Percentiles rank a stretch among this genome's conserved stretches.
Evolutionary conservation across 495 filamentous ascomycete genomes (phyloP).

Genomic region (Corynascus novoguineensis): DNA sequence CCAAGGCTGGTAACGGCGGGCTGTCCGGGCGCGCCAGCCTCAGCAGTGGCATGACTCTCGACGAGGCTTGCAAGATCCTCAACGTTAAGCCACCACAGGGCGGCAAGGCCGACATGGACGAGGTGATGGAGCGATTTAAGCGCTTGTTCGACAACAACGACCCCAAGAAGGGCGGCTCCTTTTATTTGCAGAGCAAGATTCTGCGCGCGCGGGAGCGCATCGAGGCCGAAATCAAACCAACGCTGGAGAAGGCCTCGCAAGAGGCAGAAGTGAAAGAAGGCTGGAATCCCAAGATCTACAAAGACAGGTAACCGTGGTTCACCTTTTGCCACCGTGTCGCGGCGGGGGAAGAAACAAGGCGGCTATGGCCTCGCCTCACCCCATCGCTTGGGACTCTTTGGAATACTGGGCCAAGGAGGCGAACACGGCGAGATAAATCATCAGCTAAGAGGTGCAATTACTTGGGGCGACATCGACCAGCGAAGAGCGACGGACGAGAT

Average conservation of each 20-base stretch:
- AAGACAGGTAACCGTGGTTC: constrained; percentile 58
- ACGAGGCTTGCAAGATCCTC: constrained; percentile 96
- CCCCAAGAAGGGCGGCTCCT: constrained; percentile 90
- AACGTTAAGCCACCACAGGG: constrained; percentile 85
- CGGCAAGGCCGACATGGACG: constrained; percentile 69
- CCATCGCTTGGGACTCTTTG: not conserved
- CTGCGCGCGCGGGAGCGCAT: constrained; percentile 84
- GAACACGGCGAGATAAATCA: not conserved
- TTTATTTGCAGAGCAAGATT: constrained; percentile 97
- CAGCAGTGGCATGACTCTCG: constrained; percentile 73
- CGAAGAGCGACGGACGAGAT: not conserved
- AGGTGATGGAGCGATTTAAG: constrained; percentile 84
- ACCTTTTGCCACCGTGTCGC: not conserved
- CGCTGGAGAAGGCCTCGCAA: constrained; percentile 45
- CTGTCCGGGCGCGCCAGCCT: constrained; percentile 40
- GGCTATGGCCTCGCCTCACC: not conserved
- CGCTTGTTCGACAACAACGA: constrained; percentile 90
- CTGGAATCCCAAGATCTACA: constrained; percentile 92
- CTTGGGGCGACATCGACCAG: not conserved
- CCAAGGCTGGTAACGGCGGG: constrained; percentile 40
- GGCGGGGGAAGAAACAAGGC: too few species aligned
- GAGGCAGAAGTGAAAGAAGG: constrained; percentile 71
- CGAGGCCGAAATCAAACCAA: constrained; percentile 67
- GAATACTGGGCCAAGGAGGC: not conserved
- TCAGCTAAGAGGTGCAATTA: not conserved